Conservation (phyloP, 257 asterid genomes). For the Lantana camara region DNA sequence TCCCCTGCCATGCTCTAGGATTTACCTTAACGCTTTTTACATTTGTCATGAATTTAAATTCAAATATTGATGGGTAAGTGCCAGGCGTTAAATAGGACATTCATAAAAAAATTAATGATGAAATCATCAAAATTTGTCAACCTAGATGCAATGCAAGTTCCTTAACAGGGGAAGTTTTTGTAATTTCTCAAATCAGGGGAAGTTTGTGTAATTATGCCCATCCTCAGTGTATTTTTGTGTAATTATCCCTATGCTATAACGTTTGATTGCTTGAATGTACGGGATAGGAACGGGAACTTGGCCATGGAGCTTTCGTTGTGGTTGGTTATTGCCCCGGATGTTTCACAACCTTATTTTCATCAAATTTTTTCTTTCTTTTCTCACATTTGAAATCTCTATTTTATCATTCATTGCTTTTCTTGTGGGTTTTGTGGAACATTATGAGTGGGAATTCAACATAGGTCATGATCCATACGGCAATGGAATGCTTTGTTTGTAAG, state of each 20-base stretch:
- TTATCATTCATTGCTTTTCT: not conserved
- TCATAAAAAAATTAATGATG: no score
- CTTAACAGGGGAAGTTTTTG: no score
- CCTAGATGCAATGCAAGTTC: no score
- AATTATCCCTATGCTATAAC: not conserved
- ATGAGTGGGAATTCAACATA: not conserved
- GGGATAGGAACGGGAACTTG: conserved; percentile 58
- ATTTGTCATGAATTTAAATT: no score
- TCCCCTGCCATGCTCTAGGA: no score
- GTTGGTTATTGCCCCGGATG: conserved; percentile 12
- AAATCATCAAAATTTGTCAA: no score
- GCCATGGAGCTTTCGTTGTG: conserved; percentile 48
- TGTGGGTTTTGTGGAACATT: not conserved
- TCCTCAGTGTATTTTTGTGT: no score
- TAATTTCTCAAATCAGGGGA: no score
- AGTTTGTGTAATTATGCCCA: no score
- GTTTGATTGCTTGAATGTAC: conserved; percentile 21
- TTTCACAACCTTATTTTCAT: not conserved
- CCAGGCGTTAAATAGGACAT: no score
- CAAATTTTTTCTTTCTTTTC: not conserved
- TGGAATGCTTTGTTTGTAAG: not conserved
- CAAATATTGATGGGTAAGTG: no score
- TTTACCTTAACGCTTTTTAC: no score
- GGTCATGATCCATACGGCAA: not conserved
- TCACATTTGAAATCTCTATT: not conserved